Evolutionary conservation across 257 asterid species (phyloP).

Genomic region (Cinchona pubescens): DNA sequence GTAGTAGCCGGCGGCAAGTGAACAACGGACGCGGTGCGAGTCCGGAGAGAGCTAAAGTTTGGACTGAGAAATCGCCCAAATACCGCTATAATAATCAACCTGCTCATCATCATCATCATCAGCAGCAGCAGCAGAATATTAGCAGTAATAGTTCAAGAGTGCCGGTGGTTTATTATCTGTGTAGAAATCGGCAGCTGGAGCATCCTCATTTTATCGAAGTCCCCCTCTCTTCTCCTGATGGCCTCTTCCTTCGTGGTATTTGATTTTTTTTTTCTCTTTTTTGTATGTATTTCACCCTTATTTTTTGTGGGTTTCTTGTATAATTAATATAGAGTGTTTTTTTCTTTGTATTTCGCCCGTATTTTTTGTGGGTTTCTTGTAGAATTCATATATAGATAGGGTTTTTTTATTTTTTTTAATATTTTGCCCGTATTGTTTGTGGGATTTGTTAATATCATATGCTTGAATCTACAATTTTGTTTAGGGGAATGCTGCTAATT

Average conservation of each 20-base stretch:
- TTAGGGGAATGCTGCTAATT: not conserved
- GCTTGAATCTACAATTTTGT: too few species aligned
- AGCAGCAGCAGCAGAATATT: constrained; percentile 29
- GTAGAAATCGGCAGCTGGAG: constrained; percentile 80
- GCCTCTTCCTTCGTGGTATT: constrained; percentile 80
- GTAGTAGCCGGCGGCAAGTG: not conserved
- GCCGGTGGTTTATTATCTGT: constrained; percentile 77
- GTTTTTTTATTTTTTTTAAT: too few species aligned
- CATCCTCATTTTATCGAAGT: constrained; percentile 99
- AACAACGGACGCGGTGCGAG: constrained; percentile 45
- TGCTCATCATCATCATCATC: constrained; percentile 16
- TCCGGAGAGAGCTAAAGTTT: constrained; percentile 88
- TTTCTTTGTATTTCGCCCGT: too few species aligned
- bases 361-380: too few species aligned
- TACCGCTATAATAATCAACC: constrained; percentile 47
- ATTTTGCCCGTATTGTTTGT: too few species aligned
- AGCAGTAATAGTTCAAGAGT: constrained; percentile 36
- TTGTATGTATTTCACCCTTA: not conserved
- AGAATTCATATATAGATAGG: too few species aligned
- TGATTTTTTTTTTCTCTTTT: too few species aligned
- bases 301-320: too few species aligned
- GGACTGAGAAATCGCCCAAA: constrained; percentile 89
- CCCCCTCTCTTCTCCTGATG: constrained; percentile 72
- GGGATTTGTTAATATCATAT: too few species aligned
- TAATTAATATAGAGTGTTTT: too few species aligned